Conservation (phyloP, 495 filamentous ascomycete species). For the Xylaria bambusicola region DNA sequence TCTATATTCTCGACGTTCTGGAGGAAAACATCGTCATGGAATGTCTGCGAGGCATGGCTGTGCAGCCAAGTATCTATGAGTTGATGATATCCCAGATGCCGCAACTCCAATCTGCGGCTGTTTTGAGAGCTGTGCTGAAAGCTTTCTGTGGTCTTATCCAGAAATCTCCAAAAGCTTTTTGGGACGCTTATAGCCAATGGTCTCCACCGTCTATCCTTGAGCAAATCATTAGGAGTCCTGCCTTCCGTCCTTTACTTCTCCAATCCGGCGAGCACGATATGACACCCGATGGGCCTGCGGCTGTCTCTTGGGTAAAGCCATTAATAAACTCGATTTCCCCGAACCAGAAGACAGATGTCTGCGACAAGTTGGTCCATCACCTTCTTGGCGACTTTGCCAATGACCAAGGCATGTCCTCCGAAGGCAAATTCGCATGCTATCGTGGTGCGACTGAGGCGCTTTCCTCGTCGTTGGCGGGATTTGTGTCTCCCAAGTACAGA, state of each 20-base stretch:
- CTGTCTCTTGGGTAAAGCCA: conserved; percentile 67
- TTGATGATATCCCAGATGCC: conserved; percentile 74
- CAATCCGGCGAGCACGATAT: conserved; percentile 57
- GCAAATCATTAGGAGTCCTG: conserved; percentile 70
- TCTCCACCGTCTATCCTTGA: conserved; percentile 74
- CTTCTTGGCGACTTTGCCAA: conserved; percentile 68
- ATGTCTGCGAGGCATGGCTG: conserved; percentile 74
- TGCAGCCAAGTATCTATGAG: conserved; percentile 67
- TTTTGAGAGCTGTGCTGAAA: conserved; percentile 63
- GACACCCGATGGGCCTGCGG: conserved; percentile 56
- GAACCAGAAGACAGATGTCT: conserved; percentile 69
- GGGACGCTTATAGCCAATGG: conserved; percentile 80
- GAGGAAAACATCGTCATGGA: conserved; percentile 76
- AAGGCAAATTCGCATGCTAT: conserved; percentile 45
- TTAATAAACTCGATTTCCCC: conserved; percentile 76
- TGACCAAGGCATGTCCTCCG: conserved; percentile 33
- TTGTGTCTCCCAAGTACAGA: conserved; percentile 37
- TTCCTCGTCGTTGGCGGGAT: conserved; percentile 46
- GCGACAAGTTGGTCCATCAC: conserved; percentile 67
- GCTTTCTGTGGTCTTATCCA: conserved; percentile 67
- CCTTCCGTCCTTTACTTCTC: conserved; percentile 62
- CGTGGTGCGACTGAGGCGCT: conserved; percentile 50
- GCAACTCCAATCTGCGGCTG: conserved; percentile 53
- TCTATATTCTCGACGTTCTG: conserved; percentile 67
- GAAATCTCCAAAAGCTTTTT: conserved; percentile 76